Evolutionary conservation across 805 yeast species (phyloP).

Genomic region (Candida pseudofarinosa): DNA sequence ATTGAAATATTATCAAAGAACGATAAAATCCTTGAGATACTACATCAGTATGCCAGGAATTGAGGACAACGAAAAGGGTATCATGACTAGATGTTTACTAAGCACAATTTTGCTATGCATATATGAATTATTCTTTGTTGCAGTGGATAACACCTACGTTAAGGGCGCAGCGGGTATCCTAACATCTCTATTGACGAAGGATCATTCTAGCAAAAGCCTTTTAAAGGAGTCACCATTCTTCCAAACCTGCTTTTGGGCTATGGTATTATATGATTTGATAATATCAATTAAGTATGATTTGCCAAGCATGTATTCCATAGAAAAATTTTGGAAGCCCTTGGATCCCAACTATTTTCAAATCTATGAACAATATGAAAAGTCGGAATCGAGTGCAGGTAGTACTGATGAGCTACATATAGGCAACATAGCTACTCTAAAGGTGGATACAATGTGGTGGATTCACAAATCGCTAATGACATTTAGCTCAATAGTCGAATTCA

Average conservation of each 20-base stretch:
- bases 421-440: constrained; percentile 4
- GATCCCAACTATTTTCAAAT: constrained; percentile 27
- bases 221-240: constrained; percentile 27
- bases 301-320: constrained; percentile 30
- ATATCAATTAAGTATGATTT: constrained; percentile 27
- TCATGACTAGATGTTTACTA: constrained; percentile 31
- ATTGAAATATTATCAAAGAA: constrained; percentile 33
- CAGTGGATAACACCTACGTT: constrained; percentile 33
- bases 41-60: constrained; percentile 23
- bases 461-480: constrained; percentile 26
- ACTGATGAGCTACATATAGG: constrained; percentile 7
- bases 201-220: constrained; percentile 14
- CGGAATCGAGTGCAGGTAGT: constrained; percentile 3
- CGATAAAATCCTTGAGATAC: constrained; percentile 29
- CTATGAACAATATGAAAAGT: constrained; percentile 7
- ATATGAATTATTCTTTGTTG: constrained; percentile 36
- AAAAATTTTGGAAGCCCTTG: constrained; percentile 27
- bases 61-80: constrained; percentile 22
- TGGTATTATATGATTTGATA: constrained; percentile 31
- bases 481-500: constrained; percentile 27
- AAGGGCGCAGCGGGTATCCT: constrained; percentile 35
- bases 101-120: constrained; percentile 35
- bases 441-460: constrained; percentile 32
- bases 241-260: constrained; percentile 34
- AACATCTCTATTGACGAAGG: constrained; percentile 22